These are phyloP conservation scores for Thielaviopsis euricoi DNA, from an alignment of 2,329 filamentous ascomycete genomes.

Conservation along the genomic window DNA sequence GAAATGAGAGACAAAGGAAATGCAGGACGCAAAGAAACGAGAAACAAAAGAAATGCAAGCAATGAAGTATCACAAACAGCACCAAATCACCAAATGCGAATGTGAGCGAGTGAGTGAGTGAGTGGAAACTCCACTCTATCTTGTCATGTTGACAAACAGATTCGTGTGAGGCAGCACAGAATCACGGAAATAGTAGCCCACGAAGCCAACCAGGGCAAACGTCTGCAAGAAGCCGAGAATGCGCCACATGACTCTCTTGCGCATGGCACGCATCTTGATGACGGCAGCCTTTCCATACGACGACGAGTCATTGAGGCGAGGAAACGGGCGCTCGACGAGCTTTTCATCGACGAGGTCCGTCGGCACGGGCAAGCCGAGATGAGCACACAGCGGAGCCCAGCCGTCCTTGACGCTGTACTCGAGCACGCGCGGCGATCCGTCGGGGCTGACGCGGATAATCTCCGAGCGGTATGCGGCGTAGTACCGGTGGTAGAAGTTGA, in stretches of 20 bases:
- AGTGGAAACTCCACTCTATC: background rate
- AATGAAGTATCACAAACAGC: no score
- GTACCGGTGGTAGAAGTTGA: conserved; percentile 22
- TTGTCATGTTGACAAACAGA: background rate
- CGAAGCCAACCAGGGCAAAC: conserved; percentile 4
- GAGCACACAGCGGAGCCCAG: conserved; percentile 25
- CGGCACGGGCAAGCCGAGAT: conserved; percentile 23
- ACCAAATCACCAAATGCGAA: no score
- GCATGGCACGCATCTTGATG: conserved; percentile 12
- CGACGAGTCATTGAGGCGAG: conserved; percentile 13
- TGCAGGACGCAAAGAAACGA: background rate
- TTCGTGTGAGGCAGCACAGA: background rate
- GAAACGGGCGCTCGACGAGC: conserved; percentile 13
- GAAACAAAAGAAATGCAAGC: no score
- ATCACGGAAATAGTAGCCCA: conserved; percentile 8
- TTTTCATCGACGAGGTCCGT: conserved; percentile 17
- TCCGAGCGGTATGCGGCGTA: conserved; percentile 22
- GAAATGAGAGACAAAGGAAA: background rate
- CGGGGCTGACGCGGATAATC: conserved; percentile 17
- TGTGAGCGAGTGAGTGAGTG: no score
- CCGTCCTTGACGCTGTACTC: conserved; percentile 24
- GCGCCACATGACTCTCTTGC: conserved; percentile 11
- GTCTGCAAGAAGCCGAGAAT: conserved; percentile 10
- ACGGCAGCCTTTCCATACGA: conserved; percentile 7
- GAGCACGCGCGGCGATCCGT: conserved; percentile 16